Conservation (phyloP, 2,329 filamentous ascomycete species). For the Coniochaeta sp. region DNA sequence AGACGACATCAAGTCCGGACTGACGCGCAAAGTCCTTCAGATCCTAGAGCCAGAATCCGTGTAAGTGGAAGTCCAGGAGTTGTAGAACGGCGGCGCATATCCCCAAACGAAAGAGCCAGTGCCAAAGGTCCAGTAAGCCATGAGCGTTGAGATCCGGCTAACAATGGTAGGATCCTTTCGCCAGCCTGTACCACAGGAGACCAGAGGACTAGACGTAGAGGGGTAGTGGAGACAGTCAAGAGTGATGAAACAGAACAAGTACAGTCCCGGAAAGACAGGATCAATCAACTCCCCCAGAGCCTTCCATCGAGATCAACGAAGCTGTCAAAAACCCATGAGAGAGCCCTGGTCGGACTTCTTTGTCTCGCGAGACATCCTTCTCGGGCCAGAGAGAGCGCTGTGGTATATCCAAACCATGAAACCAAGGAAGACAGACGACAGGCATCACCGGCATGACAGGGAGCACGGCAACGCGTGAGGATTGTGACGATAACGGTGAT, state of each 20-base stretch:
- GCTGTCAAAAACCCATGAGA: neutral
- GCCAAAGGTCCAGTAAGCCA: constrained; percentile 24
- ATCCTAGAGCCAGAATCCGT: constrained; percentile 80
- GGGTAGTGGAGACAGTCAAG: neutral
- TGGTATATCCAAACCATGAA: neutral
- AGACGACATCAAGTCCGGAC: constrained; percentile 94
- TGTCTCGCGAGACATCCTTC: neutral
- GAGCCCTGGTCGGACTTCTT: neutral
- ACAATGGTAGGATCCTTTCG: constrained; percentile 3
- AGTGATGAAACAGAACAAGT: neutral
- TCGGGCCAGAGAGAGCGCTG: neutral
- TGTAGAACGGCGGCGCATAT: constrained; percentile 19
- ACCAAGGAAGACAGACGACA: neutral
- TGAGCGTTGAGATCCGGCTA: constrained; percentile 13
- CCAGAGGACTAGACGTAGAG: constrained; percentile 7
- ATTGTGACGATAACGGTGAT: neutral
- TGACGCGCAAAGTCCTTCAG: constrained; percentile 98
- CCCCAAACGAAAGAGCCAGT: constrained; percentile 21
- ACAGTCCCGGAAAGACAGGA: neutral
- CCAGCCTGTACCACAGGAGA: constrained; percentile 3
- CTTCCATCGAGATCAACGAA: neutral
- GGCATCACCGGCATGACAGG: neutral
- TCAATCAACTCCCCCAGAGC: neutral
- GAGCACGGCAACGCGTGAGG: neutral
- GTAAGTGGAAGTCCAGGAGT: constrained; percentile 67